Evolutionary conservation across 1,284 basidiomycete genomes (phyloP).

Genomic region (Pseudozyma flocculosa): DNA sequence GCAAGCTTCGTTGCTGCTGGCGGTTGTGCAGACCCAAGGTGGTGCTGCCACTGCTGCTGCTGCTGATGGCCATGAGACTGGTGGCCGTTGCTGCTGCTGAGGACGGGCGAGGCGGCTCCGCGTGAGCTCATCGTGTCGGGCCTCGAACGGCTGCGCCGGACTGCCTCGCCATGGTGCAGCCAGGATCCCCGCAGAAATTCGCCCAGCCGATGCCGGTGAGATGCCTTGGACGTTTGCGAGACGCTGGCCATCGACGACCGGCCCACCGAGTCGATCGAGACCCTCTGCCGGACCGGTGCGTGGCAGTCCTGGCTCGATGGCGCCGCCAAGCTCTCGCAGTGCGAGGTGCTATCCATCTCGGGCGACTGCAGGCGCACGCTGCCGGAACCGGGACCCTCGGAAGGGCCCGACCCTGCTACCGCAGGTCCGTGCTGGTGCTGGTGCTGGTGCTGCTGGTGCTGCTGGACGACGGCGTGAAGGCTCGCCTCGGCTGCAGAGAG

Average conservation of each 20-base stretch:
- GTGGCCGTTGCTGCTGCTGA: neutral
- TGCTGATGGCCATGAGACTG: no score
- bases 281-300: neutral
- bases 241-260: slow-evolving; percentile 26
- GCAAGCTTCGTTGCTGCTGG: slow-evolving; percentile 18
- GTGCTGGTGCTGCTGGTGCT: neutral
- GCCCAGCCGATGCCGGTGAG: slow-evolving; percentile 34
- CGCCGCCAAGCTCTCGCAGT: no score
- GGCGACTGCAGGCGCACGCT: no score
- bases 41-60: slow-evolving; percentile 15
- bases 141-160: slow-evolving; percentile 17
- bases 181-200: slow-evolving; percentile 28
- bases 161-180: slow-evolving; percentile 21
- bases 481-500: neutral
- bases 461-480: neutral
- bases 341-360: no score
- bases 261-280: slow-evolving; percentile 23
- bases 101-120: slow-evolving; percentile 9
- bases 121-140: slow-evolving; percentile 26
- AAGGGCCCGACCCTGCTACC: no score
- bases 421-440: neutral
- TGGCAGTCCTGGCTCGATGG: no score
- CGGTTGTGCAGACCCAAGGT: slow-evolving; percentile 3
- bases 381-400: no score
- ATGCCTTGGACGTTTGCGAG: slow-evolving; percentile 28